phyloP scores from a whole-genome alignment of 2,329 filamentous ascomycete genomes.

The Aspergillus chevalieri region DNA sequence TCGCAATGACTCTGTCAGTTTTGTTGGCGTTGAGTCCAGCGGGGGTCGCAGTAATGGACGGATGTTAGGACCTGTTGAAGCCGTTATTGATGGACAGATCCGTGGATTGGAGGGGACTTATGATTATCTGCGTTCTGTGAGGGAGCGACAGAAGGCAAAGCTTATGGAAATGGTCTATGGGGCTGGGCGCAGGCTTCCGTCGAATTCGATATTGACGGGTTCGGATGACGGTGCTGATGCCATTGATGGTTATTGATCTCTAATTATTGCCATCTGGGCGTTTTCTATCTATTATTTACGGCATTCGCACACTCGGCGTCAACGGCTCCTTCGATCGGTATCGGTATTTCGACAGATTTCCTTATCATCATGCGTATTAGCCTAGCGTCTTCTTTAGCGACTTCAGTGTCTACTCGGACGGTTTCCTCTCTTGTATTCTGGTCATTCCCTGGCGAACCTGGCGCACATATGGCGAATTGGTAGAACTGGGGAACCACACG shows the following conservation, averaged over 20 bases:
- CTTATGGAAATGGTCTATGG: conserved; percentile 75
- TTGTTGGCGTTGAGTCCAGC: conserved; percentile 25
- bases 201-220: conserved; percentile 18
- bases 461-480: no score
- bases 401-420: no score
- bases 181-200: conserved; percentile 28
- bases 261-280: no score
- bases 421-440: no score
- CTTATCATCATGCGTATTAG: no score
- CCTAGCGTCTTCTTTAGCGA: no score
- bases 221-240: conserved; percentile 10
- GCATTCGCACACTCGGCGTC: no score
- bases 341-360: no score
- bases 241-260: neutral
- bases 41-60: conserved; percentile 45
- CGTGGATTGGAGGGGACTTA: conserved; percentile 73
- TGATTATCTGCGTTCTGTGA: conserved; percentile 66
- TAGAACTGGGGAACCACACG: no score
- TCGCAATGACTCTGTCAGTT: conserved; percentile 50
- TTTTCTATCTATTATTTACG: no score
- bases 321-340: no score
- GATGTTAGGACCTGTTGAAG: conserved; percentile 47
- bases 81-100: conserved; percentile 73
- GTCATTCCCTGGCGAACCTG: no score
- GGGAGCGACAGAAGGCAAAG: conserved; percentile 75